Base-by-base conservation (phyloP, 306 rosid genomes). In the Canavalia gladiata region DNA sequence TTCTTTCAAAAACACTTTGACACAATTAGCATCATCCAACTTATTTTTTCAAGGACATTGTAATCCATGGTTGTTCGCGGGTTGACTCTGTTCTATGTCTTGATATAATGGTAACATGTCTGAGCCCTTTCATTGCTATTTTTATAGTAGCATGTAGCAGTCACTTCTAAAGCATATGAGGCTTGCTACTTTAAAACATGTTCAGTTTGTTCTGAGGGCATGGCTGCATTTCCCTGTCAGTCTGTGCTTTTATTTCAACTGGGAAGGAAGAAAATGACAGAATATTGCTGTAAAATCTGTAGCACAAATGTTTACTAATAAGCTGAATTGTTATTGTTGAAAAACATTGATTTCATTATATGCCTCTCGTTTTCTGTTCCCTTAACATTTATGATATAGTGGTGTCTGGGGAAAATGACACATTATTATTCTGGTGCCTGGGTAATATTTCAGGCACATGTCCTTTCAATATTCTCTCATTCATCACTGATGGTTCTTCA, bases 271-370 rank as follows among this genome's bases (percentile, higher is more conserved):
- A 64, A 62, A 80, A 65, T 58, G 33, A 54, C 42, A 25, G 47
- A 25, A 55, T 9, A 79, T 60, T 29, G 34, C 65, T 29, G 57
- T 63, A 46, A 63, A 81, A 55, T 71, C 45, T 81, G 39, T 85
- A 43, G 60, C 63, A n/a, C 49, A 54, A 58, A 68, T 68, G 51
- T 42, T 71, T 52, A 7, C 25, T 18, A 18, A 18, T 18, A 18
- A 18, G 25, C 25, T 18, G 25, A 18, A 18, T 18, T 18, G 25
- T 18, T 18, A 18, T 18, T 18, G 25, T 18, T 18, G 25, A 18
- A 18, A 18, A 18, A 18, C 25, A 43, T 5, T 0, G 8, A 43
- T 43, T 43, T 4, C 7, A 43, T 3, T 7, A 43, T 43, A 43
- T 43, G 47, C 47, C 47, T 43, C 47, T 43, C 5, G 8, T 43